A percentile compares a stretch with the other conserved stretches of the same genome.
Conservation (phyloP, 2,329 filamentous ascomycete species). For the Chalara sp. region DNA sequence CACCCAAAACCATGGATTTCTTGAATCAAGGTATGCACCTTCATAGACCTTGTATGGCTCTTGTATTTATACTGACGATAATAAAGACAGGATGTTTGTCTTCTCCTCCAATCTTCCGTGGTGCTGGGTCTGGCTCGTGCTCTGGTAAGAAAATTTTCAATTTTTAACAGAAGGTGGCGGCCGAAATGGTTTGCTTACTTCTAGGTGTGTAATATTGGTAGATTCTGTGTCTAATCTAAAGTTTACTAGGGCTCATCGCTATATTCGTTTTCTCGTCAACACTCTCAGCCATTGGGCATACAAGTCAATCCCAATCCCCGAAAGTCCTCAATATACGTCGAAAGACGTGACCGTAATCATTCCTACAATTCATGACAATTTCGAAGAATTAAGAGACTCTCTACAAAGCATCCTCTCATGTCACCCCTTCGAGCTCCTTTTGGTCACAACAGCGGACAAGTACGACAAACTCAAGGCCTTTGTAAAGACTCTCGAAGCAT, state of each 20-base stretch:
- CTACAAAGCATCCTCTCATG: slow-evolving; percentile 70
- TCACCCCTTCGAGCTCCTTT: slow-evolving; percentile 64
- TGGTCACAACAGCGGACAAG: slow-evolving; percentile 84
- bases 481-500: slow-evolving; percentile 49
- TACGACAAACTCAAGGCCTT: slow-evolving; percentile 61
- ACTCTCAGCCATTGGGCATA: slow-evolving; percentile 81
- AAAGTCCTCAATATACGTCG: slow-evolving; percentile 60
- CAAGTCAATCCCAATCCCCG: slow-evolving; percentile 75
- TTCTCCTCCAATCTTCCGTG: too few relatives aligned
- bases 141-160: too few relatives aligned
- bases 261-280: slow-evolving; percentile 79
- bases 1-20: too few relatives aligned
- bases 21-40: too few relatives aligned
- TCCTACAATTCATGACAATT: slow-evolving; percentile 82
- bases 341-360: slow-evolving; percentile 91
- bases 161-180: too few relatives aligned
- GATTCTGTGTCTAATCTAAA: too few relatives aligned
- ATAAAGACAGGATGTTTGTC: too few relatives aligned
- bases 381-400: slow-evolving; percentile 76
- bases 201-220: too few relatives aligned
- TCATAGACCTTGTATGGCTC: too few relatives aligned
- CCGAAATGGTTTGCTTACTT: too few relatives aligned
- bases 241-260: slow-evolving; percentile 68
- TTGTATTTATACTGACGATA: too few relatives aligned
- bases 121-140: too few relatives aligned